Conservation (phyloP, 176 grass and related monocot genomes). For the Triticum urartu region DNA sequence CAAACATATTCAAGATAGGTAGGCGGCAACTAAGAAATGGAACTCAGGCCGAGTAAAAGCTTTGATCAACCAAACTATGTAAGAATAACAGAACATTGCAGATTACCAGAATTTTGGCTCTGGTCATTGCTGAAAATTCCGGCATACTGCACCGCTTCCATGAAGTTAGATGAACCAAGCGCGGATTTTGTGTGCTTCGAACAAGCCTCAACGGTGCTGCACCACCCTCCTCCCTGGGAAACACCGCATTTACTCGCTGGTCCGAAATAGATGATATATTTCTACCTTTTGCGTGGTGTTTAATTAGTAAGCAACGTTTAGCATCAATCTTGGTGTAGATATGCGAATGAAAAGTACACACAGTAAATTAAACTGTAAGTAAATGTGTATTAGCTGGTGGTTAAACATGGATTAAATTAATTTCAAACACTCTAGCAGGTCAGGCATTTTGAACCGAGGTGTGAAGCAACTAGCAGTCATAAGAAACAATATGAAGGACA, state of each 20-base stretch:
- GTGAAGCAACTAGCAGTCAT: neutral
- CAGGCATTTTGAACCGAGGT: neutral
- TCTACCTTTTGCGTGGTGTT: neutral
- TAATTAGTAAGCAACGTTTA: neutral
- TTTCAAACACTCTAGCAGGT: neutral
- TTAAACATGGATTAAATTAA: neutral
- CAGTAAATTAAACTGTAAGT: neutral
- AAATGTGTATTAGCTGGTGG: too few relatives aligned
- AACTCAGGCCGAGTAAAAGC: neutral
- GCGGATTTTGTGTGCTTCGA: neutral
- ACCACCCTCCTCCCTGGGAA: neutral
- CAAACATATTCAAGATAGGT: neutral
- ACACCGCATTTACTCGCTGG: neutral
- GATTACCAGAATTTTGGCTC: conserved; percentile 7
- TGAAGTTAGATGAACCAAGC: conserved; percentile 6
- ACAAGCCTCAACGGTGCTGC: neutral
- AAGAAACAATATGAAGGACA: neutral
- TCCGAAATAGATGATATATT: neutral
- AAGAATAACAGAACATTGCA: neutral
- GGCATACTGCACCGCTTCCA: neutral
- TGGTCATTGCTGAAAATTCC: neutral
- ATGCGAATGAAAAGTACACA: neutral
- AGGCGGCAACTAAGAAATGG: neutral
- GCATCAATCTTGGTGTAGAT: neutral
- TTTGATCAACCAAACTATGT: neutral